Evolutionary conservation across 163 green algal species (phyloP), one percentile per base, ranked within the genome.

Genomic region (Scenedesmus sp.): DNA sequence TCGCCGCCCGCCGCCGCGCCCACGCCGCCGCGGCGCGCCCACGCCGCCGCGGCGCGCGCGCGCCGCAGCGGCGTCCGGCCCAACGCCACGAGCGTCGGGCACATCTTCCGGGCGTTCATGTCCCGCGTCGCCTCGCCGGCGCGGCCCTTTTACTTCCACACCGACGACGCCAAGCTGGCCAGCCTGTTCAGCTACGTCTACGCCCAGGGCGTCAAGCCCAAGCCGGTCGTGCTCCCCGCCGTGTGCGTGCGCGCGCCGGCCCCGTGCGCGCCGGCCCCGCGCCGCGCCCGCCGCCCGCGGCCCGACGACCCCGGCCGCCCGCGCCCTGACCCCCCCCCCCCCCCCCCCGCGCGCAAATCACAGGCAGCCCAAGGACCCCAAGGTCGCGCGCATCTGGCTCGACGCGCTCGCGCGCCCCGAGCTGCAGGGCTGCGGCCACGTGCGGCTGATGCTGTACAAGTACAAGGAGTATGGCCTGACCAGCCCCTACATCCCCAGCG

Each of bases 121-220:
- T 6, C n/a, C 45, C 62, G 71, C 44, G 56, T 71, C 22, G 72
- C 58, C 1, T 29, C 56, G 3, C 70, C 70, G n/a, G 33, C 29
- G 45, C 72, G 72, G 15, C 72, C 72, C 29, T 80, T 80, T 33
- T 80, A 80, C 58, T 80, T 72, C 72, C 72, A 80, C 60, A 80
- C 72, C 2, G 57, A 71, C 42, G 72, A 71, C n/a, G 18, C 4
- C 9, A 80, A 72, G 72, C 57, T 80, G 42, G 28, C 4, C 10
- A 28, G 26, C 7, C 42, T 80, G 26, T 80, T 80, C 28, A 26
- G 17, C 9, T 39, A 31, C 24, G 72, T 70, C 22, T 13, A 2
- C 33, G 14, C 22, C 11, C 58, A 47, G 24, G 72, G 72, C 22
- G 51, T 80, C 58, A 71, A 71, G 42, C 72, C 72, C 47, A 71